Evolutionary conservation across 163 green algal genomes (phyloP).

Genomic region (Trebouxiophyceae sp.): DNA sequence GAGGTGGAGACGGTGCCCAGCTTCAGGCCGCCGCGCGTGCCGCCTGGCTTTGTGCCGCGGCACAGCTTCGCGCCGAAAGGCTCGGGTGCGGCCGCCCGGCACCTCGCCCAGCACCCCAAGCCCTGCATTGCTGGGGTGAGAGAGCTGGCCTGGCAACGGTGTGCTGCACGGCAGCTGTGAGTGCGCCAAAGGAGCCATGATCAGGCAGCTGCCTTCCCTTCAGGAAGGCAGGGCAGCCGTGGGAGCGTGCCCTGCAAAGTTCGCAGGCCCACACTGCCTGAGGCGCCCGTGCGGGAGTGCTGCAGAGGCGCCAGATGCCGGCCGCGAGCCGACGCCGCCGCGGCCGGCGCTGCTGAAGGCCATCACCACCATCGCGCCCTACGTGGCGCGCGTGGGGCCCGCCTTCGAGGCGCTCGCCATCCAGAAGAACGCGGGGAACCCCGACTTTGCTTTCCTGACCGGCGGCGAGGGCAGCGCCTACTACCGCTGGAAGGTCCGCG

Average conservation of each 20-base stretch:
- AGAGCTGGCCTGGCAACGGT: no score
- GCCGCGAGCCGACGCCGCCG: constrained; percentile 13
- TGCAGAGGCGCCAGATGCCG: no score
- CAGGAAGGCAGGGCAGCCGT: no score
- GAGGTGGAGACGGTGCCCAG: not conserved
- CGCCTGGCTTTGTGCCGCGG: constrained; percentile 19
- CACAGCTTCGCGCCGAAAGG: constrained; percentile 3
- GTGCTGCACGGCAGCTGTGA: no score
- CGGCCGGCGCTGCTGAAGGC: constrained; percentile 38
- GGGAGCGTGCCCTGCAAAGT: no score
- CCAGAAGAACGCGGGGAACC: constrained; percentile 20
- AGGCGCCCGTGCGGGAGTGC: no score
- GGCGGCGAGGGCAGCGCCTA: constrained; percentile 34
- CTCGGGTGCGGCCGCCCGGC: no score
- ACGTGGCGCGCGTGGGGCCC: constrained; percentile 63
- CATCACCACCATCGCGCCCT: constrained; percentile 71
- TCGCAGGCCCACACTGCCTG: no score
- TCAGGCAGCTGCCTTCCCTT: no score
- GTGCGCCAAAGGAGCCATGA: no score
- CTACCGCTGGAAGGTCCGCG: constrained; percentile 33
- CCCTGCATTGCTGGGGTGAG: no score
- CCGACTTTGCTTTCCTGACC: constrained; percentile 57
- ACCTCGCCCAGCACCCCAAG: no score
- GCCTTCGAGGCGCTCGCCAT: constrained; percentile 56
- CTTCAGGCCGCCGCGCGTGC: constrained; percentile 25